Base-by-base conservation (phyloP, 2,329 filamentous ascomycete species). In the Exophiala viscosa region DNA sequence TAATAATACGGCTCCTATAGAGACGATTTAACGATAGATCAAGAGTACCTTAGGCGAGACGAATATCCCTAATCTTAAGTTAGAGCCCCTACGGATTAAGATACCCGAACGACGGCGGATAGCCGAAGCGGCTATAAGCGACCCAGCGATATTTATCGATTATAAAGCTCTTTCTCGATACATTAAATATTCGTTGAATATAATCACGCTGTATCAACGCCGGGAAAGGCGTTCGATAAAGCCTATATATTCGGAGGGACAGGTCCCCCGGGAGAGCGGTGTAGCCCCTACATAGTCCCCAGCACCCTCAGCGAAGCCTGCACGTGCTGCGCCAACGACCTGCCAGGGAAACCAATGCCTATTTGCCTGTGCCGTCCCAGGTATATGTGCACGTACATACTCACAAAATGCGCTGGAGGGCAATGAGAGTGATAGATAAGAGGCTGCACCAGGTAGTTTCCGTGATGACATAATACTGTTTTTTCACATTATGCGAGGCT, bases 101-200 rank as follows among this genome's bases (percentile, higher is more conserved):
- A 47, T 47, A 15, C 33, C 44, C 23, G 33, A 47, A 47, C 33
- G 44, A 47, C 44, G 44, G 32, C 44, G 34, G 33, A 47, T 47
- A 9, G 33, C 44, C 32, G 18, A 47, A 38, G 44, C 44, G 32
- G 44, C 44, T 17, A 38, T 47, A 9, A 47, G 44, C 35, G 33
- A 47, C 17, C 44, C 33, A 20, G 44, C 33, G 20, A 14, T 35
- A 38, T 47, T 47, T 20, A 38, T 23, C 44, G 44, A 17, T 36
- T 15, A 31, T 13, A 47, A 39, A 23, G 35, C 32, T 38, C 35
- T 47, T 13, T 47, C 35, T 14, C 44, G 33, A 36, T n/a, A 47
- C 13, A 47, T 47, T 11, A 47, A 47, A 38, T 47, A n/a, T 38
- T 47, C 18, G 15, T 18, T n/a, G n/a, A 47, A 35, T 36, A 47